Base-by-base conservation (phyloP, 768 basidiomycete genomes). In the Termitomyces sp. region DNA sequence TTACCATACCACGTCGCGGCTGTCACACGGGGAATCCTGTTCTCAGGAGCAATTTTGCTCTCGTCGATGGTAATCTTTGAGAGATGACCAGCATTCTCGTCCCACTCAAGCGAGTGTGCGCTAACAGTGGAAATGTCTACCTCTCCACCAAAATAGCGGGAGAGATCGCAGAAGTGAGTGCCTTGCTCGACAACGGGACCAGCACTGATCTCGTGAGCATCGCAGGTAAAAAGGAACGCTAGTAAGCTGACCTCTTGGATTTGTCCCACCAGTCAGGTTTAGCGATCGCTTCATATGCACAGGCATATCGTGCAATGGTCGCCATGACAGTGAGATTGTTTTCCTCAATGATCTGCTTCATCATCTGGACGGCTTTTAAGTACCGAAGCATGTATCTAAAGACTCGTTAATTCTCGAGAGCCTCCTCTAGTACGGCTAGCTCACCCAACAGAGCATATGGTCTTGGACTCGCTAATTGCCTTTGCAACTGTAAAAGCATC, bases 91-190 rank as follows among this genome's bases (percentile, higher is more conserved):
- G 96, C 89, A 61, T 85, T 82, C 71, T 98, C 95, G 68, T 92
- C 78, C 89, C 89, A 94, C 67, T 96, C 95, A 33, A 98, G 79
- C 9, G 94, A 92, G 67, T 94, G 91, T 15, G 95, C 96, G 40
- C 69, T 74, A 41, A 93, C 89, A 35, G 81, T 82, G 51, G 83
- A 74, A 59, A 95, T 85, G 66, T 97, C 91, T 56, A 97, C 92
- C 62, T 96, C 91, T 15, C 96, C 96, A 51, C 95, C 96, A 67
- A 98, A 98, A 78, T 96, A 96, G 62, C 96, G 88, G 41, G 94
- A 97, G 44, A 97, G 81, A 74, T 98, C 94, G 64, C 92, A 94
- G 75, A 98, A 96, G 75, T 98, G 96, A 14, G 96, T 98, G 47
- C 92, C 95, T 75, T 94, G 90, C 70, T 94, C 93, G 60, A 95